These are phyloP conservation scores for Komagataella kurtzmanii DNA, from an alignment of 805 yeast species.

Conservation along the genomic window DNA sequence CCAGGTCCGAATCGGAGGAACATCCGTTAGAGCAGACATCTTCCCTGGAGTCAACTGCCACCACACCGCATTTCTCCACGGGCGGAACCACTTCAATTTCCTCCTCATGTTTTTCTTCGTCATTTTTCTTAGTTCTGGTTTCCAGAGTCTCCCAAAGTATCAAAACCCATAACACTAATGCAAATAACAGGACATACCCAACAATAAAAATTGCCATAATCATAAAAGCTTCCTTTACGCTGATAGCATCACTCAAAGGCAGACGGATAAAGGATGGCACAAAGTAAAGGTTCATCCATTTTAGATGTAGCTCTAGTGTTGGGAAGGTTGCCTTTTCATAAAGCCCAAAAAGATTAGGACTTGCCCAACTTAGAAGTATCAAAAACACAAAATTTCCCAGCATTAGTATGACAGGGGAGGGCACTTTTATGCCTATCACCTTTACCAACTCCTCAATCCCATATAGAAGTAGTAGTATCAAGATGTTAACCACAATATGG, in stretches of 20 bases:
- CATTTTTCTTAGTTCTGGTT: slow-evolving; percentile 7
- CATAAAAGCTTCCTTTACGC: slow-evolving; percentile 55
- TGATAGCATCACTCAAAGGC: slow-evolving; percentile 53
- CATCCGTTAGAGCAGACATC: not conserved
- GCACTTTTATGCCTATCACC: slow-evolving; percentile 38
- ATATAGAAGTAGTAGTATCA: slow-evolving; percentile 32
- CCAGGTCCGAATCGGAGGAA: slow-evolving; percentile 4
- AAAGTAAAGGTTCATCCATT: slow-evolving; percentile 72
- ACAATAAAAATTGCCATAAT: slow-evolving; percentile 63
- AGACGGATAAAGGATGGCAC: slow-evolving; percentile 65
- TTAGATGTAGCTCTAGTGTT: slow-evolving; percentile 14
- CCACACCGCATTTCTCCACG: not conserved
- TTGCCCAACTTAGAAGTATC: slow-evolving; percentile 7
- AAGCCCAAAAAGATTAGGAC: slow-evolving; percentile 14
- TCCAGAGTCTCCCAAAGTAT: not conserved
- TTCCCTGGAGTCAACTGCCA: not conserved
- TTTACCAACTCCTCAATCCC: slow-evolving; percentile 36
- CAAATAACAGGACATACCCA: slow-evolving; percentile 44
- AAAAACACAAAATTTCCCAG: slow-evolving; percentile 33
- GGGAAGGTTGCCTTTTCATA: slow-evolving; percentile 40
- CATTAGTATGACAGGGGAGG: slow-evolving; percentile 64
- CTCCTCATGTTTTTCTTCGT: slow-evolving; percentile 8
- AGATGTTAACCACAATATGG: slow-evolving; percentile 23
- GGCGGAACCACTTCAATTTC: not conserved
- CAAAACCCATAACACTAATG: slow-evolving; percentile 34